Percentiles rank a stretch among this genome's conserved stretches.
Conservation (phyloP, 2,329 filamentous ascomycete species). For the Aciculosporium take region DNA sequence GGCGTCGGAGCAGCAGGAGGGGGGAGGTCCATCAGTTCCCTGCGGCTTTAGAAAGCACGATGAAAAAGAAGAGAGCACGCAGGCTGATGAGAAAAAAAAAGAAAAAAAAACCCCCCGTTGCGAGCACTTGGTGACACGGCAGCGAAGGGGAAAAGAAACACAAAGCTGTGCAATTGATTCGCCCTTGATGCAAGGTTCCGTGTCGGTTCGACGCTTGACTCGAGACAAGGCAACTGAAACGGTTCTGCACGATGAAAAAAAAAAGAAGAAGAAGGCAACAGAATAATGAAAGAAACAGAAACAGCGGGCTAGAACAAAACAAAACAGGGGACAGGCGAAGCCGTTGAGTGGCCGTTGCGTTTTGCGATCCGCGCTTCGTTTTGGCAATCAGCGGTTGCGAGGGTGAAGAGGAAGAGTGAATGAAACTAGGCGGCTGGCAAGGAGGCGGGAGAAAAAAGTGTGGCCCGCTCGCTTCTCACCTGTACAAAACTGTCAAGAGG, state of each 20-base stretch:
- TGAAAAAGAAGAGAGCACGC: not conserved
- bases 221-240: not conserved
- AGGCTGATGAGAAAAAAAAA: slow-evolving; percentile 3
- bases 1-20: slow-evolving; percentile 39
- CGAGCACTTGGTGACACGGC: slow-evolving; percentile 1
- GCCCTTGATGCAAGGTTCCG: not conserved
- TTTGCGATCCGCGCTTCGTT: not conserved
- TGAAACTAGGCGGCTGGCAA: too few relatives aligned
- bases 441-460: not conserved
- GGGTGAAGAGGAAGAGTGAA: too few relatives aligned
- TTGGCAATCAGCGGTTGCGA: not conserved
- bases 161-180: not conserved
- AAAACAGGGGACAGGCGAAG: not conserved
- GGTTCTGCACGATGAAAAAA: not conserved
- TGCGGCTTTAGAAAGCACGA: not conserved
- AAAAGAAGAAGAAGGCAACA: not conserved
- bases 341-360: not conserved
- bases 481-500: not conserved
- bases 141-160: not conserved
- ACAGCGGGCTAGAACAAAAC: not conserved
- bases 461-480: too few relatives aligned
- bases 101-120: too few relatives aligned
- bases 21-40: slow-evolving; percentile 29
- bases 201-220: not conserved
- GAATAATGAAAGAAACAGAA: not conserved